These are phyloP conservation scores for Phytophthora pistaciae DNA, from an alignment of 352 stramenopile species.

Conservation along the genomic window DNA sequence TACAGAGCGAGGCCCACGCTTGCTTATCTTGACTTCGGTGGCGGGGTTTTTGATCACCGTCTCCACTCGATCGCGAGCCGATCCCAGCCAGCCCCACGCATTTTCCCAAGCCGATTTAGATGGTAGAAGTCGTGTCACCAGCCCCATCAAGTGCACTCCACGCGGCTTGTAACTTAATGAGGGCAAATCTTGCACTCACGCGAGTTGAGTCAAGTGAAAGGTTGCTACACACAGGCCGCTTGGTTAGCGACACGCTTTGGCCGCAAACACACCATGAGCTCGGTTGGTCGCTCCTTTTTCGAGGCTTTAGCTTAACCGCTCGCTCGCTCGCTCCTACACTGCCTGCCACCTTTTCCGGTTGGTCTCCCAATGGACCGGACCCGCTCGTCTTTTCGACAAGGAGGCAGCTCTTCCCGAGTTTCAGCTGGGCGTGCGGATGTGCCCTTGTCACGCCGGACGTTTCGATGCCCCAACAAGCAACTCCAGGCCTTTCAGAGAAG, in stretches of 20 bases:
- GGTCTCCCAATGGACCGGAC: not conserved
- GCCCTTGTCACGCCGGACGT: constrained; percentile 31
- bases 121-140: constrained; percentile 30
- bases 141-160: not conserved
- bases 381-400: constrained; percentile 44
- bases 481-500: constrained; percentile 24
- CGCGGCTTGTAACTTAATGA: not conserved
- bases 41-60: not conserved
- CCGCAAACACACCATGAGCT: constrained; percentile 3
- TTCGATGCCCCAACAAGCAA: constrained; percentile 24
- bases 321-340: too few relatives aligned
- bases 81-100: not conserved
- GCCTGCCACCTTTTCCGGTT: not conserved
- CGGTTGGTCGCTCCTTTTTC: constrained; percentile 3
- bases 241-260: constrained; percentile 16
- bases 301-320: not conserved
- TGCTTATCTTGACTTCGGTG: constrained; percentile 19
- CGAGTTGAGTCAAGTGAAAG: constrained; percentile 11
- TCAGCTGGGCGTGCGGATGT: constrained; percentile 42
- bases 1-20: constrained; percentile 22
- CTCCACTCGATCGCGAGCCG: not conserved
- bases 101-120: constrained; percentile 14
- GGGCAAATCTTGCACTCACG: constrained; percentile 6
- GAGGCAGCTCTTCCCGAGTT: constrained; percentile 35
- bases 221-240: not conserved